Evolutionary conservation across 495 filamentous ascomycete genomes (phyloP), one percentile per base, ranked within the genome.

Genomic region (Neurospora discreta): DNA sequence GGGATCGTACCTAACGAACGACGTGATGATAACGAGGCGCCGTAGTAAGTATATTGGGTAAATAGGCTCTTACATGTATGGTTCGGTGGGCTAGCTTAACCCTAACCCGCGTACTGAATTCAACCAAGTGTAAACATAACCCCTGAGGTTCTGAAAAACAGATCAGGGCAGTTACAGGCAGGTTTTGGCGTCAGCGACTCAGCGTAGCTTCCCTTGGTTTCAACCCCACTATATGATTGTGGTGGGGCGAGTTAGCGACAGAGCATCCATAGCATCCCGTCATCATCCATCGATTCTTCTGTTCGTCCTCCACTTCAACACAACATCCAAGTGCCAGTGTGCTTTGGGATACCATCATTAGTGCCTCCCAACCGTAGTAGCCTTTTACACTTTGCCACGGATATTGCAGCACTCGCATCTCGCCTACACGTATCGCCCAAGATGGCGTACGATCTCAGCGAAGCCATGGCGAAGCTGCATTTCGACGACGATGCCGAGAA

Each of bases 391-490:
- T 10, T 30, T 44, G 33, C 23, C 3, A 5, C 69, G 40, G 13
- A 26, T 5, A 40, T 39, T 18, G 10, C 6, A 60, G 5, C 69
- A 36, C 69, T 26, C 69, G 10, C 26, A n/a, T 39, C 38, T 71
- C 11, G 33, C 69, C 5, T 23, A 65, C 60, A 18, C 26, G 40
- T 18, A 40, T 7, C 23, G 42, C 70, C 70, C 77, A 78, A 15
- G 40, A 84, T 84, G 82, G 81, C 80, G 42, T 78, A 81, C 15
- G 77, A 79, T 40, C 79, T 85, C 23, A 72, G 74, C 39, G 79
- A 80, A 60, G 81, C 80, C 76, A 79, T 85, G 69, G 75, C 77
- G 68, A 74, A 75, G 78, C 81, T 85, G 69, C 81, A 77, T 16
- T 71, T 85, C 39, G 71, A 72, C 68, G 76, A 75, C 10, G 73